phyloP scores from a whole-genome alignment of 2,329 filamentous ascomycete species.

The Pseudogymnoascus sp. region DNA sequence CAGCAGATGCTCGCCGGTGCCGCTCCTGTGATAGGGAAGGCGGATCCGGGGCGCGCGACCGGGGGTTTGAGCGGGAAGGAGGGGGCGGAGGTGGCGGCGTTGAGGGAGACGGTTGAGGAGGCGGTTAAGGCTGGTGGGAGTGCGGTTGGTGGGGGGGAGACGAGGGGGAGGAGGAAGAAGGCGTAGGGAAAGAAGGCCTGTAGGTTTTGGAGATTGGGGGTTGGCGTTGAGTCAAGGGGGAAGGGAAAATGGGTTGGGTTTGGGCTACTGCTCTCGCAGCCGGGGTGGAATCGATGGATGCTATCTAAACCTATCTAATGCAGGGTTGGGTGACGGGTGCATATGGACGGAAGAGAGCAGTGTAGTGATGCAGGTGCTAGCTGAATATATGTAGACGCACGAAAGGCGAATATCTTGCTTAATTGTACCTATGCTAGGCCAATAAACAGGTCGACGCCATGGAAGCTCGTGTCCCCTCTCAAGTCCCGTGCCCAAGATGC shows the following conservation, averaged over 20 bases:
- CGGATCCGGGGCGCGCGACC: conserved; percentile 53
- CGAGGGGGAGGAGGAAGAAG: conserved; percentile 27
- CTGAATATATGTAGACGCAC: too few species aligned
- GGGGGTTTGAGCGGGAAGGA: conserved; percentile 14
- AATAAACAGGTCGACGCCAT: too few species aligned
- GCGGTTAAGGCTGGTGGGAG: conserved; percentile 14
- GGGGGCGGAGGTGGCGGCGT: conserved; percentile 25
- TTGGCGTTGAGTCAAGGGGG: not conserved
- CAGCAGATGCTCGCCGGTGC: conserved; percentile 68
- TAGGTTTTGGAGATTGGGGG: not conserved
- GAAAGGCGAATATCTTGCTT: too few species aligned
- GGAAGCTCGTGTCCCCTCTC: too few species aligned
- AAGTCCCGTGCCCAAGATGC: too few species aligned
- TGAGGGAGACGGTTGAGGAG: conserved; percentile 21
- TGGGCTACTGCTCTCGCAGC: not conserved
- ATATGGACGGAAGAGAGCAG: too few species aligned
- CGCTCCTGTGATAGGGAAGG: conserved; percentile 56
- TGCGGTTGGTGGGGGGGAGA: conserved; percentile 12
- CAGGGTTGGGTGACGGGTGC: too few species aligned
- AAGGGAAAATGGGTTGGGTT: not conserved
- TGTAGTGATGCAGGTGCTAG: too few species aligned
- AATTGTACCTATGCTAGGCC: too few species aligned
- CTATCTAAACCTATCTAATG: too few species aligned
- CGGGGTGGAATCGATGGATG: not conserved
- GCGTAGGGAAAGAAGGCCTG: not conserved